Evolutionary conservation across 2,329 filamentous ascomycete species (phyloP).

Genomic region (Xylaria sp.): DNA sequence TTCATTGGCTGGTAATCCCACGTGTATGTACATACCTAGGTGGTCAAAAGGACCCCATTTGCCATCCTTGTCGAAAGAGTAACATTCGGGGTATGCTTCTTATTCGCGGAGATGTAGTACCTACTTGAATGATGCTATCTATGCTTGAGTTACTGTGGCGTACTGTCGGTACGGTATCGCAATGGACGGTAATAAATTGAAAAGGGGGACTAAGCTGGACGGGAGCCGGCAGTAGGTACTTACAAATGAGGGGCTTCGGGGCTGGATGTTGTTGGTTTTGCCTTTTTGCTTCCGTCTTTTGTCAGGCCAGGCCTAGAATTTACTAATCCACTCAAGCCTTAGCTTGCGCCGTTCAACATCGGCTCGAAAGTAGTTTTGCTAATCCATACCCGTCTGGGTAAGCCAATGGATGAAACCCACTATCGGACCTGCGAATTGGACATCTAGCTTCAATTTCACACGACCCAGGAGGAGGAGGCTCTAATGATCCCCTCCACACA

Average conservation of each 20-base stretch:
- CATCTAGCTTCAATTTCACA: conserved; percentile 25
- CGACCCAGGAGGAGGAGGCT: background rate
- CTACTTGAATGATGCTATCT: background rate
- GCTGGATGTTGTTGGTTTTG: conserved; percentile 23
- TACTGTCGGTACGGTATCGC: background rate
- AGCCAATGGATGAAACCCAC: conserved; percentile 19
- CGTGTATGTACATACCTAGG: conserved; percentile 16
- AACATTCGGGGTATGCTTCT: background rate
- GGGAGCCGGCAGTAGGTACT: background rate
- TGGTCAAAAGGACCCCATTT: background rate
- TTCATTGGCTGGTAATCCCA: conserved; percentile 30
- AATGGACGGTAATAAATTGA: background rate
- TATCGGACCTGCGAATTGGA: conserved; percentile 10
- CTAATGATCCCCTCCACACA: background rate
- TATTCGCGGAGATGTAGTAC: background rate
- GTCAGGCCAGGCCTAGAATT: background rate
- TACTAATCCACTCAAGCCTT: conserved; percentile 17
- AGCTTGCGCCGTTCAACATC: conserved; percentile 17
- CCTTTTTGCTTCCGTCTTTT: conserved; percentile 4
- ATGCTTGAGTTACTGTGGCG: background rate
- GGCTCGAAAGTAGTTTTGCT: conserved; percentile 17
- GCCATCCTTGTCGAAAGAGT: background rate
- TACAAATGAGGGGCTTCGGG: conserved; percentile 12
- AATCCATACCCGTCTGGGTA: conserved; percentile 27
- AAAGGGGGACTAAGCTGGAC: conserved; percentile 7